Base-by-base conservation (phyloP, 148 eudicot species). In the Bassia scoparia region DNA sequence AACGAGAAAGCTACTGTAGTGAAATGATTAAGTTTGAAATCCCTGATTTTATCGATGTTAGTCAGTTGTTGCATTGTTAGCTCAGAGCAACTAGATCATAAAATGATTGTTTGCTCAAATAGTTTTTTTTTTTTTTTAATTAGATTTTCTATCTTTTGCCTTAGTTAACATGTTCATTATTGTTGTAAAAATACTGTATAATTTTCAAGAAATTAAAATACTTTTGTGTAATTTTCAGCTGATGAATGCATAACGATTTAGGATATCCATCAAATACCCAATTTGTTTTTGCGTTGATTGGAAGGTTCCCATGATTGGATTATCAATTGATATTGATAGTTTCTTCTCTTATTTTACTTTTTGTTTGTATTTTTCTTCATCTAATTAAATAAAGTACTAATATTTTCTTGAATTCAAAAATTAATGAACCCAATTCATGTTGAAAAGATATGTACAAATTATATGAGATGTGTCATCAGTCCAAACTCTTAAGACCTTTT, bases 1-100 rank as follows among this genome's bases (percentile, higher is more conserved):
- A 89, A 69, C 83, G 75, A 37, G 97, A 93, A 33, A 69, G 90
- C 79, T 87, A 86, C 73, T 82, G 89, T 77, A 90, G 89, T 82
- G 81, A 75, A 74, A 64, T 88, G 79, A 73, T 88, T 61, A 89
- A 88, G 73, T 89, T 81, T 72, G 96, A 89, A 63, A 82, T 87
- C 30, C 83, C 86, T 54, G 88, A 90, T 71, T 30, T 87, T 73
- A 73, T 84, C 70, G 96, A 86, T 73, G 83, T 81, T 64, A 79
- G 69, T 73, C 88, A 81, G 53, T 90, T 82, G 79, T 77, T n/a
- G n/a, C n/a, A n/a, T n/a, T 89, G 84, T 85, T 80, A 52, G 72
- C 83, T 67, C 69, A 80, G 31, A 73, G 56, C 58, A 73, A 60
- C 49, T 76, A n/a, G 46, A 55, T 80, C 30, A 46, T 70, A 41